Base-by-base conservation (phyloP, 768 basidiomycete genomes). In the Leccinum rimulosum region DNA sequence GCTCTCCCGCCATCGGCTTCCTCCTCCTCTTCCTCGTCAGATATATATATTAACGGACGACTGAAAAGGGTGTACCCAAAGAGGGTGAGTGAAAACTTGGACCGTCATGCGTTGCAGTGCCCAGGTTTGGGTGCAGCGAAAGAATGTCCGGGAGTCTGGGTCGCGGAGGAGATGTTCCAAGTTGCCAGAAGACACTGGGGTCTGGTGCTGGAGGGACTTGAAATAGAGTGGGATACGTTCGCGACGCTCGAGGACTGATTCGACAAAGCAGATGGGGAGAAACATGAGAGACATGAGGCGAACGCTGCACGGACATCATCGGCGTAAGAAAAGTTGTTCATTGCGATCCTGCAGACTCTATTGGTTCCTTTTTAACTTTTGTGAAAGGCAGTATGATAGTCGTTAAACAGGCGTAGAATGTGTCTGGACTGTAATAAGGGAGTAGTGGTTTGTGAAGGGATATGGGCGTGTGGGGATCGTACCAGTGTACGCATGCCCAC, bases 91-190 rank as follows among this genome's bases (percentile, higher is more conserved):
- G 22, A 22, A 22, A 22, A 70, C 64, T 52, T 73, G 68, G 58
- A 68, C 43, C 61, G 71, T 64, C 70, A 33, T 74, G 66, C 4
- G 30, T 8, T 14, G 75, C 62, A 3, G 57, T 40, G 22, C 81
- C 84, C 6, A 84, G 70, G 65, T 86, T 85, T 6, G 88, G 86
- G 70, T 89, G 87, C 47, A 88, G 67, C 1, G 87, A 89, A 53
- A 88, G 77, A 6, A 79, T 83, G 54, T 89, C 88, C 6, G 75
- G 35, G 35, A 74, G 60, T 83, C 82, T 30, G 80, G 58, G 67
- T 81, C 80, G 2, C 66, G 77, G 27, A 83, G 75, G 51, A 84
- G 77, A 36, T 80, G 74, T 48, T 83, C 79, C 61, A 84, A 80
- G 64, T 82, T 79, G 66, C 75, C 66, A 54, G 66, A 56, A 6